phyloP scores from a whole-genome alignment of 352 stramenopile species.

The Pythium insidiosum region DNA sequence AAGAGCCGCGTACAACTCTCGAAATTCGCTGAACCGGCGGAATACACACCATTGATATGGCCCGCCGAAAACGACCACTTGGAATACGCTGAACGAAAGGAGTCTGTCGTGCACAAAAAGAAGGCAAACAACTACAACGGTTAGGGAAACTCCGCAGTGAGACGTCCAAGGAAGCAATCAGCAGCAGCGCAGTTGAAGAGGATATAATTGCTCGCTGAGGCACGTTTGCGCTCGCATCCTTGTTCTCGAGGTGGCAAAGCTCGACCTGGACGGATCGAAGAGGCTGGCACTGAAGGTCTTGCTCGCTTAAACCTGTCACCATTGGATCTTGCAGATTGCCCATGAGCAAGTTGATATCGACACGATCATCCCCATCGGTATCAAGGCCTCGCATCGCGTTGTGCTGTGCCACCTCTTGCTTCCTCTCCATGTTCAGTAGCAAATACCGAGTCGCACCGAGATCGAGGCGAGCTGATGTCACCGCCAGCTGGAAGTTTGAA shows the following conservation, averaged over 20 bases:
- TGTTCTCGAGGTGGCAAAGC: constrained; percentile 82
- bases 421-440: constrained; percentile 79
- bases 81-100: constrained; percentile 78
- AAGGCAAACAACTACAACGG: no score
- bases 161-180: no score
- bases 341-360: constrained; percentile 70
- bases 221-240: constrained; percentile 77
- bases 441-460: constrained; percentile 68
- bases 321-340: constrained; percentile 77
- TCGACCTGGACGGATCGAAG: constrained; percentile 76
- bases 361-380: constrained; percentile 58
- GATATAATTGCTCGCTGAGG: constrained; percentile 48
- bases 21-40: constrained; percentile 82
- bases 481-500: constrained; percentile 70
- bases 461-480: constrained; percentile 68
- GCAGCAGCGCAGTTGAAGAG: constrained; percentile 4
- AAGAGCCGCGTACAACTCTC: constrained; percentile 39
- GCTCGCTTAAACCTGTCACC: constrained; percentile 55
- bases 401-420: constrained; percentile 55
- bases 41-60: constrained; percentile 84
- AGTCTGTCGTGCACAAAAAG: constrained; percentile 40
- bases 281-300: constrained; percentile 66
- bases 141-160: constrained; percentile 7
- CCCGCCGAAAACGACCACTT: constrained; percentile 75
- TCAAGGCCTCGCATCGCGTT: constrained; percentile 12